phyloP scores from a whole-genome alignment of 2,329 filamentous ascomycete species.

The Nectriaceae sp. region DNA sequence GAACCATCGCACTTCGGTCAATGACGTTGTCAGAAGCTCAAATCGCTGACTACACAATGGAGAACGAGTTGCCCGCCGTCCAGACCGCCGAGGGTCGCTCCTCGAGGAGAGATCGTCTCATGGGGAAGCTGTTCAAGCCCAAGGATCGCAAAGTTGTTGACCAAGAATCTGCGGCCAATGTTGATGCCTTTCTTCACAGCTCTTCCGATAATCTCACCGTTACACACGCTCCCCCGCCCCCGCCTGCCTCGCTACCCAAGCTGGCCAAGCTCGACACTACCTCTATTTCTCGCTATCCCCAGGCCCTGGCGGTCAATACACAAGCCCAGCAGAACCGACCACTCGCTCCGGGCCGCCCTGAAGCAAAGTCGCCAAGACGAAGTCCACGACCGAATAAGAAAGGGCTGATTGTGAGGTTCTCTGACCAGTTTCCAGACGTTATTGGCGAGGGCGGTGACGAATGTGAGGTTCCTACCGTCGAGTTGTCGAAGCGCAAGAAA shows the following conservation, averaged over 20 bases:
- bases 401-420: conserved; percentile 74
- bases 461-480: conserved; percentile 68
- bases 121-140: conserved; percentile 62
- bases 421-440: conserved; percentile 70
- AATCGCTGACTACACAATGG: conserved; percentile 37
- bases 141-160: conserved; percentile 43
- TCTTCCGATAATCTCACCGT: conserved; percentile 57
- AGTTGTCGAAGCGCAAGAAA: conserved; percentile 65
- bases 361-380: conserved; percentile 44
- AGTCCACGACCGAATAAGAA: conserved; percentile 57
- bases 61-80: conserved; percentile 44
- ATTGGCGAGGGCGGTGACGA: conserved; percentile 95
- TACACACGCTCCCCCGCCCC: conserved; percentile 48
- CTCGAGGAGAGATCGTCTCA: conserved; percentile 56
- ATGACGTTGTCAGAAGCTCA: conserved; percentile 29
- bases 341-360: conserved; percentile 39
- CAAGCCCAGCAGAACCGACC: conserved; percentile 47
- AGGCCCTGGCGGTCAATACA: conserved; percentile 49
- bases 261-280: conserved; percentile 59
- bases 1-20: conserved; percentile 22
- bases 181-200: conserved; percentile 62
- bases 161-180: conserved; percentile 43
- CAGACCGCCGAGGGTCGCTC: conserved; percentile 41
- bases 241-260: conserved; percentile 45
- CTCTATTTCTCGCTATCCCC: conserved; percentile 56